A percentile compares a stretch with the other conserved stretches of the same genome.
Conservation (phyloP, 2,329 filamentous ascomycete genomes). For the Canariomyces notabilis region DNA sequence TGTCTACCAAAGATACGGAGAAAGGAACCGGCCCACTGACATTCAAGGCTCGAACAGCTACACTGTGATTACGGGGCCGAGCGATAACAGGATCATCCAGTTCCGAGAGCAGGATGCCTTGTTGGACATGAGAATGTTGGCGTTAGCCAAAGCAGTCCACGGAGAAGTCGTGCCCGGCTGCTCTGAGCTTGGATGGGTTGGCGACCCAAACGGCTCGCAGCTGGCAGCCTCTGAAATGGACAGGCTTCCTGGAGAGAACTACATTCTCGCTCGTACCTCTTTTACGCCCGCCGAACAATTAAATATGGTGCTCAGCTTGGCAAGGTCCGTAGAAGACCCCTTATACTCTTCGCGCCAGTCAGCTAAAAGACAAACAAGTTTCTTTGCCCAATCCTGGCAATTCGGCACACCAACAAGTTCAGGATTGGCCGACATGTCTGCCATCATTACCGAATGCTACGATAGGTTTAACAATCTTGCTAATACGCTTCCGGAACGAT, state of each 20-base stretch:
- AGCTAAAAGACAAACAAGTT: not conserved
- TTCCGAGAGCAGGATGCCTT: not conserved
- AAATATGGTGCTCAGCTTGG: not conserved
- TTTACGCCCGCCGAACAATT: not conserved
- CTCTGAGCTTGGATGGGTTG: not conserved
- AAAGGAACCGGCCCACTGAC: no score
- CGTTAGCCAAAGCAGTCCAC: not conserved
- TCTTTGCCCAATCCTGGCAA: conserved; percentile 10
- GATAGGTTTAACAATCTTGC: not conserved
- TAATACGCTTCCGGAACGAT: conserved; percentile 1
- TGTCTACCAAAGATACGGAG: no score
- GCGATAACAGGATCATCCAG: not conserved
- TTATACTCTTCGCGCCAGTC: no score
- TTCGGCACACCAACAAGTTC: not conserved
- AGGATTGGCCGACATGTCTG: not conserved
- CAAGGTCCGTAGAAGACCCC: conserved; percentile 2
- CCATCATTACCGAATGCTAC: not conserved
- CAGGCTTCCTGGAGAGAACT: conserved; percentile 3
- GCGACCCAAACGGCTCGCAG: not conserved
- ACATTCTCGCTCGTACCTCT: not conserved
- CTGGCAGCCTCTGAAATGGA: conserved; percentile 5
- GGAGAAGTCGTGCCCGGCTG: not conserved
- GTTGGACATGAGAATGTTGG: not conserved
- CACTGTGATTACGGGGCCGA: conserved; percentile 2
- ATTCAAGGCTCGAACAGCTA: conserved; percentile 7